phyloP scores from a whole-genome alignment of 164 flowering plant genomes.

The Echeveria elegans region DNA sequence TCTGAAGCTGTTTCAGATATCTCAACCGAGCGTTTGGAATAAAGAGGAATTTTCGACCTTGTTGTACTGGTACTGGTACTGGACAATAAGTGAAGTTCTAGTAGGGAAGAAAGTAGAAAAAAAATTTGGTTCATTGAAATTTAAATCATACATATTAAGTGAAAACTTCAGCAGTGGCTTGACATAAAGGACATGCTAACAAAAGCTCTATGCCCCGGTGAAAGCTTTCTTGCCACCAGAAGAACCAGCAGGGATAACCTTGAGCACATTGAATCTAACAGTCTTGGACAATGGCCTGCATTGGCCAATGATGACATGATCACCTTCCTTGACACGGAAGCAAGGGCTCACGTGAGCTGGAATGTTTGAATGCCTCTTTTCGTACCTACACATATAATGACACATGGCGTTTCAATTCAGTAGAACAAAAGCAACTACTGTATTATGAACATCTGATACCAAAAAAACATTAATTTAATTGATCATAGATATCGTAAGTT shows the following conservation, averaged over 20 bases:
- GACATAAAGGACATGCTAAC: too few relatives aligned
- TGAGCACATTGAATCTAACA: background rate
- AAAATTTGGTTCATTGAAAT: too few relatives aligned
- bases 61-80: too few relatives aligned
- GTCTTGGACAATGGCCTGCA: constrained; percentile 22
- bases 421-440: too few relatives aligned
- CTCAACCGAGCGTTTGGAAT: too few relatives aligned
- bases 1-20: too few relatives aligned
- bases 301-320: constrained; percentile 35
- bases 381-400: background rate
- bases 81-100: too few relatives aligned
- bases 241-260: background rate
- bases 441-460: background rate
- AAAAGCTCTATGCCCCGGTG: background rate
- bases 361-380: constrained; percentile 2
- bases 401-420: background rate
- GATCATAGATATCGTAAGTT: too few relatives aligned
- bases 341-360: background rate
- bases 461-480: background rate
- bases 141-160: too few relatives aligned
- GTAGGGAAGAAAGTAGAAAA: too few relatives aligned
- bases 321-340: background rate
- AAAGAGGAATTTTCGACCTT: too few relatives aligned
- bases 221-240: background rate
- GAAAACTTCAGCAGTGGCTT: too few relatives aligned